These are phyloP conservation scores for Bremia lactucae DNA, from an alignment of 352 stramenopile species.

Conservation along the genomic window DNA sequence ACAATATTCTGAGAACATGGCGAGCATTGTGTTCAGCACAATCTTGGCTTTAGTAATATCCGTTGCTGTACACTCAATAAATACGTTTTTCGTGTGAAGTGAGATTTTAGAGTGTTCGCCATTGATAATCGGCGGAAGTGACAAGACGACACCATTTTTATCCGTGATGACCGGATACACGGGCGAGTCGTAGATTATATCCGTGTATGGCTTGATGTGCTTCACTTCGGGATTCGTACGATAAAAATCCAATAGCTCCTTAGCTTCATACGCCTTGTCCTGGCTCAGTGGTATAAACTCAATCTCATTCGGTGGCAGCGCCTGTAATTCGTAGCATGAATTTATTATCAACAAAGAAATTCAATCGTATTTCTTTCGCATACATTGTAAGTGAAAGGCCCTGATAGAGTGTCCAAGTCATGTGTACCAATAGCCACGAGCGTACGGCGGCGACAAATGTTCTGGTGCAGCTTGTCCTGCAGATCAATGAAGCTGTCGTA, in stretches of 20 bases:
- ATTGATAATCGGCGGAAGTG: conserved; percentile 99
- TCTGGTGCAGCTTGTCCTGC: conserved; percentile 99
- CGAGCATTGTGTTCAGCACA: conserved; percentile 98
- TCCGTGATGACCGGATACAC: conserved; percentile 98
- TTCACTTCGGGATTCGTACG: conserved; percentile 91
- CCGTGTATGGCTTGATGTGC: conserved; percentile 98
- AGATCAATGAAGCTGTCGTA: conserved; percentile 99
- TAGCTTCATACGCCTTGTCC: conserved; percentile 86
- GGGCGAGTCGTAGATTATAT: conserved; percentile 98
- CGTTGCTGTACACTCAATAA: conserved; percentile 99
- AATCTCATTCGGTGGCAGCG: conserved; percentile 88
- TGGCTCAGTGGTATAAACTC: conserved; percentile 94
- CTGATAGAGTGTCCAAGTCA: conserved; percentile 94
- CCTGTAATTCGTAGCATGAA: conserved; percentile 30
- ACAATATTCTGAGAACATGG: conserved; percentile 99
- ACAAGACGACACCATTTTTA: conserved; percentile 91
- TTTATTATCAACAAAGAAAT: not conserved
- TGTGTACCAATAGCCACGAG: conserved; percentile 99
- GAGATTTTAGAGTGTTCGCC: conserved; percentile 95
- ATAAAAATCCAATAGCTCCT: conserved; percentile 93
- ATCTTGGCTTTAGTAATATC: conserved; percentile 99
- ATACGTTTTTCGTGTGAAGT: conserved; percentile 96
- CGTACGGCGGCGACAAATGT: conserved; percentile 98
- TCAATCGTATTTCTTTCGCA: not conserved
- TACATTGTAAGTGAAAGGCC: conserved; percentile 89